A percentile compares a stretch with the other conserved stretches of the same genome.
Evolutionary conservation across 2,329 filamentous ascomycete species (phyloP).

Genomic region (Amesomyces nigricolor): DNA sequence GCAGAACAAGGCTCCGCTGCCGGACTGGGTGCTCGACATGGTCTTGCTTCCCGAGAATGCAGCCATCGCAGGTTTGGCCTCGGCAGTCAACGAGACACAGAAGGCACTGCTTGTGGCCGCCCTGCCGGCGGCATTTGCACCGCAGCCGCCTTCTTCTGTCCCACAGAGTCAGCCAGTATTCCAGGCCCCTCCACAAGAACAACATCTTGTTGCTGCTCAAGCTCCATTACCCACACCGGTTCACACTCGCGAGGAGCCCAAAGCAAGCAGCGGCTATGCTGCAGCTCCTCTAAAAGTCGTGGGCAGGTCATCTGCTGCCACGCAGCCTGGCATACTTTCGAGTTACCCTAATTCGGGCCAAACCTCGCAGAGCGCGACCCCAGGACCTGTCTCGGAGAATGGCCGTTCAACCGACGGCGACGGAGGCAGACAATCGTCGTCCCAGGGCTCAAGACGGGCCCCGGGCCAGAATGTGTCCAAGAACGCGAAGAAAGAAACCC

Average conservation of each 20-base stretch:
- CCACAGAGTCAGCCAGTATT: not conserved
- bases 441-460: constrained; percentile 14
- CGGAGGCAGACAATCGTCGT: constrained; percentile 16
- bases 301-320: not conserved
- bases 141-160: not conserved
- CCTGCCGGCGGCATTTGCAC: constrained; percentile 33
- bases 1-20: constrained; percentile 22
- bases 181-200: not conserved
- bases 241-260: not conserved
- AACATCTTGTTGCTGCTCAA: not conserved
- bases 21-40: constrained; percentile 46
- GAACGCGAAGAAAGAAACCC: constrained; percentile 17
- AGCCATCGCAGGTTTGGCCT: constrained; percentile 29
- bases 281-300: not conserved
- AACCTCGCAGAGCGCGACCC: constrained; percentile 1
- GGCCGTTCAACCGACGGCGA: constrained; percentile 2
- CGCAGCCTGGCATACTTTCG: not conserved
- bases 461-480: constrained; percentile 11
- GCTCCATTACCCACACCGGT: not conserved
- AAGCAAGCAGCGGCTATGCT: not conserved
- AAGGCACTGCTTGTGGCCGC: constrained; percentile 37
- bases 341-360: not conserved
- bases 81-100: constrained; percentile 29
- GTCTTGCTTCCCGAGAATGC: constrained; percentile 37
- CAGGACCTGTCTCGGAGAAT: constrained; percentile 5